phyloP scores from a whole-genome alignment of 2,329 filamentous ascomycete species.

The Colletotrichum theobromicola region DNA sequence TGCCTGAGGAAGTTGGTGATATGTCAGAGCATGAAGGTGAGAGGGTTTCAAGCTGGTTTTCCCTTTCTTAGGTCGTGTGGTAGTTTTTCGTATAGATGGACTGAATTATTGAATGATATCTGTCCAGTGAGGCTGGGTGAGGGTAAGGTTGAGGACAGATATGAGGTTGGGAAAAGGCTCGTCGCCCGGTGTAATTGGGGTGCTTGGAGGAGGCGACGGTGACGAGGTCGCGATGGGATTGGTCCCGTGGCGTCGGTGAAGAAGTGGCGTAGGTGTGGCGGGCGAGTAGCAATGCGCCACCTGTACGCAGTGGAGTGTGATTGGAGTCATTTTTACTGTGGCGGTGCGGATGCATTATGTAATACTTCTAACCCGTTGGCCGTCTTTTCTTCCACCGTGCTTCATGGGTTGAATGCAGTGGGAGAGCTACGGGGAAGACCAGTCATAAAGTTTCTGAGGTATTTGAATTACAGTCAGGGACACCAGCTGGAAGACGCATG shows the following conservation, averaged over 20 bases:
- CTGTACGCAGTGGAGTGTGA: not conserved
- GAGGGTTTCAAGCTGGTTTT: not conserved
- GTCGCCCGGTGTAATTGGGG: not conserved
- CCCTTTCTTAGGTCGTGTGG: not conserved
- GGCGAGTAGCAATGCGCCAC: not conserved
- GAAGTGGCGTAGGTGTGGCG: conserved; percentile 1
- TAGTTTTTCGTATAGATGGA: not conserved
- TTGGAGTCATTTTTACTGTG: not conserved
- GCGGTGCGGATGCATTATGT: not conserved
- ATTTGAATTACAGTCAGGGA: rapidly evolving
- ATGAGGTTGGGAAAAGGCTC: not conserved
- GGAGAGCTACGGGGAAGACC: not conserved
- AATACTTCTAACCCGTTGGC: not conserved
- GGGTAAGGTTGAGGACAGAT: not conserved
- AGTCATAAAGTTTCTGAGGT: not conserved
- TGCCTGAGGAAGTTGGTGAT: not conserved
- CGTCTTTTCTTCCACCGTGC: not conserved
- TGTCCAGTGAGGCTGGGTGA: not conserved
- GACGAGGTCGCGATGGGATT: not conserved
- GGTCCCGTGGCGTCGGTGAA: not conserved
- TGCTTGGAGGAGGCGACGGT: not conserved
- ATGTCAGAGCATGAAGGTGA: not conserved
- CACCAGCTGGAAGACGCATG: not conserved
- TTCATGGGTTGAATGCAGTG: not conserved
- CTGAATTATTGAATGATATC: not conserved